Base-by-base conservation (phyloP, 116 monocot genomes). In the Papilionanthe hybrid region DNA sequence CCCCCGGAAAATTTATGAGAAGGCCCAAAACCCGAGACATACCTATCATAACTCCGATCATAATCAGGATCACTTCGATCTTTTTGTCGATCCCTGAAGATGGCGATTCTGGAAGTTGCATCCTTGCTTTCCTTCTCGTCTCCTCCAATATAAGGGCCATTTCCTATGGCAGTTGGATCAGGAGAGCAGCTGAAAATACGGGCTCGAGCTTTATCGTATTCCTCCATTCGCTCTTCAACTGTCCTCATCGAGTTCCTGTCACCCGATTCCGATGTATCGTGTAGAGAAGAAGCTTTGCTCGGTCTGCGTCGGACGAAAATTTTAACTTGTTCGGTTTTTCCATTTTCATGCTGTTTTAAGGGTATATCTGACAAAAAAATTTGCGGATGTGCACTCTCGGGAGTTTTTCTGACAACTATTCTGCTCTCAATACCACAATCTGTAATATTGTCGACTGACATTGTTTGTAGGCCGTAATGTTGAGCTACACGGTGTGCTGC, bases 401-500 rank as follows among this genome's bases (percentile, higher is more conserved):
- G 81, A 68, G 91, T 86, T 85, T 95, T 99, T 75, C 84, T 87
- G 48, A 86, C 98, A 47, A 95, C 42, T 49, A 99, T 85, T 81
- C 81, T 86, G 82, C 83, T 90, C 27, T 81, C 80, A 25, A 81
- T 72, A 72, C 87, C 91, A 89, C n/a, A n/a, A n/a, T 92, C 90
- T 74, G 77, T 42, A 45, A 77, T 75, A 66, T 67, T 92, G 73
- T 95, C 98, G 32, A 89, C 74, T 83, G 80, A 81, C 69, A 69
- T 29, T 72, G 98, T 94, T 78, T 90, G 93, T 56, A 99, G 82
- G 81, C 94, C 91, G 79, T 99, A 99, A 60, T 95, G 93, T 56
- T 99, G 98, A 55, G 98, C 95, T 37, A 99, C 95, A 74, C 98
- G 92, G 78, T 95, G 95, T 18, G 95, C 95, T 57, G 93, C 95